phyloP scores from a whole-genome alignment of 164 flowering plant genomes.

The Tinospora cordifolia region DNA sequence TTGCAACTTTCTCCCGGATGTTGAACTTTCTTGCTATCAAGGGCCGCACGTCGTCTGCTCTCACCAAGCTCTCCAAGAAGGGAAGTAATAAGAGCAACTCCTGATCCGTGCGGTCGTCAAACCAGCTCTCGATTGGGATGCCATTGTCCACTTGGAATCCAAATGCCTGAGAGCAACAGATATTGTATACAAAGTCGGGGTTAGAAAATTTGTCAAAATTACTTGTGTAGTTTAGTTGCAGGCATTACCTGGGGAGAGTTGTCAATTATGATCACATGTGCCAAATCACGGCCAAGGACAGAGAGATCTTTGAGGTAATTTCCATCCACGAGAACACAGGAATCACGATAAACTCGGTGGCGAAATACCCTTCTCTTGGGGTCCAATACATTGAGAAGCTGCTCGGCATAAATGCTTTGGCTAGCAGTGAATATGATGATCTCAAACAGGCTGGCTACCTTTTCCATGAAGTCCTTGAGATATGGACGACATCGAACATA shows the following conservation, averaged over 20 bases:
- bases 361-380: conserved; percentile 86
- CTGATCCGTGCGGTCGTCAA: conserved; percentile 75
- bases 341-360: conserved; percentile 85
- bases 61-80: conserved; percentile 82
- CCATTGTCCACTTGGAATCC: conserved; percentile 99
- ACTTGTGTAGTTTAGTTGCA: no score
- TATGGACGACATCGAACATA: conserved; percentile 91
- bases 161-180: conserved; percentile 53
- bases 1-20: conserved; percentile 64
- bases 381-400: conserved; percentile 85
- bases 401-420: conserved; percentile 97
- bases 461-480: conserved; percentile 75
- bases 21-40: conserved; percentile 71
- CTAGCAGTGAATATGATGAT: conserved; percentile 95
- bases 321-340: conserved; percentile 85
- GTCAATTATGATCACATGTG: conserved; percentile 74
- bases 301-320: conserved; percentile 94
- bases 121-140: conserved; percentile 98
- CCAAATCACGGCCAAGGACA: conserved; percentile 91
- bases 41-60: conserved; percentile 89
- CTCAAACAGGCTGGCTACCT: conserved; percentile 74
- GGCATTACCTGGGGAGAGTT: conserved; percentile 91
- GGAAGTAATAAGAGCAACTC: conserved; percentile 66
- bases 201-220: no score
- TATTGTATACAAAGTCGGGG: no score